A percentile compares a stretch with the other conserved stretches of the same genome.
phyloP scores from a whole-genome alignment of 768 basidiomycete species.

The Boletus coccyginus region DNA sequence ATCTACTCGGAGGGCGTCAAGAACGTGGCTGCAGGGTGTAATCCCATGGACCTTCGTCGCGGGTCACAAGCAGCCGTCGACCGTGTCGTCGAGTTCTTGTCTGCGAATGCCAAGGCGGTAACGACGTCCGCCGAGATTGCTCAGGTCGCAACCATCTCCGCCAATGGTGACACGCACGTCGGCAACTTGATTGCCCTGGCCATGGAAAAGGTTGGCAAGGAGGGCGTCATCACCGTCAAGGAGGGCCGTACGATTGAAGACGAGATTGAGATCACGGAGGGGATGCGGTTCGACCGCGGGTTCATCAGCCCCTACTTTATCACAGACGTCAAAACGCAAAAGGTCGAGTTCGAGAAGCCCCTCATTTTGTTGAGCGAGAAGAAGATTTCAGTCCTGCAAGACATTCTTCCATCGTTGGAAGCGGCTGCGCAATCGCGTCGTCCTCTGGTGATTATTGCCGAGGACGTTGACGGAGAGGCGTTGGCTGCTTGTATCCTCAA shows the following conservation, averaged over 20 bases:
- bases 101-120: constrained; percentile 86
- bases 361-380: constrained; percentile 92
- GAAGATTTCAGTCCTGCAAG: constrained; percentile 94
- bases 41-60: constrained; percentile 99
- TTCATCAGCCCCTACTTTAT: constrained; percentile 98
- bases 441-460: constrained; percentile 94
- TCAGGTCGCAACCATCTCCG: constrained; percentile 96
- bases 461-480: constrained; percentile 97
- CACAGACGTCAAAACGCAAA: constrained; percentile 95
- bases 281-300: constrained; percentile 99
- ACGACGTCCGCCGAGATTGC: constrained; percentile 98
- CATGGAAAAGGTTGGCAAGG: constrained; percentile 99
- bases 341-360: constrained; percentile 97
- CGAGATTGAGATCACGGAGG: constrained; percentile 98
- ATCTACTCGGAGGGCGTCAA: constrained; percentile 99
- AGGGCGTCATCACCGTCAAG: constrained; percentile 99
- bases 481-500: constrained; percentile 97
- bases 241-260: constrained; percentile 98
- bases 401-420: constrained; percentile 92
- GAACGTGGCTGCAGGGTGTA: constrained; percentile 98
- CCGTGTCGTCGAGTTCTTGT: constrained; percentile 88
- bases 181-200: constrained; percentile 96
- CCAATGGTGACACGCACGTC: constrained; percentile 80
- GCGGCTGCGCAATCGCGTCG: constrained; percentile 77
- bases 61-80: constrained; percentile 97